Conservation (phyloP, 164 flowering plant genomes). For the Warburgia ugandensis region DNA sequence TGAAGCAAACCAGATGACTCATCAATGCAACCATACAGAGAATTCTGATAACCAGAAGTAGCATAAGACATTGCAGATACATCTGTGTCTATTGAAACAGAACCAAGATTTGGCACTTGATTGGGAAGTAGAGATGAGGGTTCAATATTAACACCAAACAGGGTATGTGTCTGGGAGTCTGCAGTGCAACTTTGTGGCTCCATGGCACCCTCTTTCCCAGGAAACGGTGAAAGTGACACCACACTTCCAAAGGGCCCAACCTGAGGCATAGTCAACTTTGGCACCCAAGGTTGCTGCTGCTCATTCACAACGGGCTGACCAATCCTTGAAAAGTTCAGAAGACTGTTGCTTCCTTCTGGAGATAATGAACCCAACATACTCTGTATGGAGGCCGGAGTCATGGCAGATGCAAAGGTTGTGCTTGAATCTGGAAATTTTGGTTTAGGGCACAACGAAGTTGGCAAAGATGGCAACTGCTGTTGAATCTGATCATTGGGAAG, state of each 20-base stretch:
- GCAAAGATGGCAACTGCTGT: constrained; percentile 31
- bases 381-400: constrained; percentile 33
- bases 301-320: constrained; percentile 40
- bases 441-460: constrained; percentile 40
- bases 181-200: constrained; percentile 42
- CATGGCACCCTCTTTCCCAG: constrained; percentile 19
- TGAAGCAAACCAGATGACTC: constrained; percentile 58
- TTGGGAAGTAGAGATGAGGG: constrained; percentile 51
- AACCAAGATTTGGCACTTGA: constrained; percentile 37
- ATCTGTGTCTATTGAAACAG: constrained; percentile 40
- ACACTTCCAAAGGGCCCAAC: constrained; percentile 12
- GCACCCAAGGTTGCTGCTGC: constrained; percentile 37
- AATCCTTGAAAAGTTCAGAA: constrained; percentile 25
- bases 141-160: constrained; percentile 56
- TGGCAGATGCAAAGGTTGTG: constrained; percentile 30
- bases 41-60: constrained; percentile 49
- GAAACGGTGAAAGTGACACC: constrained; percentile 11
- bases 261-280: constrained; percentile 37
- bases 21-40: constrained; percentile 50
- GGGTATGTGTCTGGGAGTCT: constrained; percentile 46
- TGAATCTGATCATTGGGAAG: constrained; percentile 41
- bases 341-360: constrained; percentile 4
- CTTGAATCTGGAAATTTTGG: constrained; percentile 38
- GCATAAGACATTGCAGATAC: constrained; percentile 41
- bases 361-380: constrained; percentile 38